Evolutionary conservation across 148 eudicot species (phyloP).

Genomic region (Rhododendron ovatum): DNA sequence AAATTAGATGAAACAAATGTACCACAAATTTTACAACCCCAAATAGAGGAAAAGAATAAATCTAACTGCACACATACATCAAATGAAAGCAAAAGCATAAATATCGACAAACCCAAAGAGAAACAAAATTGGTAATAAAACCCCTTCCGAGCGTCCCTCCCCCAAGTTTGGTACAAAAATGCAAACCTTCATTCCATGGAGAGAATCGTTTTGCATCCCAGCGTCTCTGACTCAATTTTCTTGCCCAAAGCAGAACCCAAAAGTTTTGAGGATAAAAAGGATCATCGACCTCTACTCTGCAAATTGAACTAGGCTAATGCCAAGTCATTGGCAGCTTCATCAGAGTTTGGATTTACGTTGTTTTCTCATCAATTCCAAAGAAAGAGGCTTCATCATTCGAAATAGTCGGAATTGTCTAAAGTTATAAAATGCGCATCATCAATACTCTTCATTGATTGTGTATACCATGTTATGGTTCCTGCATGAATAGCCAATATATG

Average conservation of each 20-base stretch:
- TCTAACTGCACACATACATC: not conserved
- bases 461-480: conserved; percentile 49
- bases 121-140: not conserved
- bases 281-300: not conserved
- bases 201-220: not conserved
- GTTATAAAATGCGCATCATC: conserved; percentile 52
- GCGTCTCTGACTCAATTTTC: not conserved
- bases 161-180: not conserved
- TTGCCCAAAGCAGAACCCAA: not conserved
- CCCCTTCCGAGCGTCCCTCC: not conserved
- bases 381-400: conserved; percentile 16
- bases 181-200: not conserved
- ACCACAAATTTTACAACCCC: not conserved
- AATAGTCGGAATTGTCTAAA: conserved; percentile 55
- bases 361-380: not conserved
- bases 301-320: not conserved
- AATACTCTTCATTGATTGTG: conserved; percentile 27
- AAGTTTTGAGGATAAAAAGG: not conserved
- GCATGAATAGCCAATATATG: conserved; percentile 20
- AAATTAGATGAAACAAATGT: not conserved
- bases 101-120: not conserved
- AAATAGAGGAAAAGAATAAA: not conserved
- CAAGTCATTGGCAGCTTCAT: not conserved
- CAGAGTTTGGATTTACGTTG: not conserved
- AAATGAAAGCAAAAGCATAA: not conserved